Percentiles rank a stretch among this genome's conserved stretches.
phyloP scores from a whole-genome alignment of 176 grass and related monocot genomes.

The Alloteropsis semialata region DNA sequence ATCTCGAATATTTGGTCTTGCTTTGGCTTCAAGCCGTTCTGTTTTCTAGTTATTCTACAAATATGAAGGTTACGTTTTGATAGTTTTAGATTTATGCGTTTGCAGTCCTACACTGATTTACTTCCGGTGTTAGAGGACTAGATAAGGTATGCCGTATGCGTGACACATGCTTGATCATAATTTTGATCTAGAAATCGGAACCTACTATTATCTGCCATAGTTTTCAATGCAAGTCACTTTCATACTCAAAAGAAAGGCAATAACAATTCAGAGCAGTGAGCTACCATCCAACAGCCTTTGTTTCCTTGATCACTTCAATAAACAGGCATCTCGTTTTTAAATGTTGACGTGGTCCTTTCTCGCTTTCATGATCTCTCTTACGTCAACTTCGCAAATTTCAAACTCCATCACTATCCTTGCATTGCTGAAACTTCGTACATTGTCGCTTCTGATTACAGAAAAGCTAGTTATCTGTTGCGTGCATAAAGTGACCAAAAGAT shows the following conservation, averaged over 20 bases:
- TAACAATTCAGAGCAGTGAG: neutral
- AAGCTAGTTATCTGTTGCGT: neutral
- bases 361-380: conserved; percentile 5
- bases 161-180: neutral
- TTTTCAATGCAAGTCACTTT: conserved; percentile 13
- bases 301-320: neutral
- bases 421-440: neutral
- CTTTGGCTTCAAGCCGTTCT: neutral
- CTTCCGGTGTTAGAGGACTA: neutral
- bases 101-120: neutral
- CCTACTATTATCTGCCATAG: neutral
- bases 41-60: neutral
- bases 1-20: neutral
- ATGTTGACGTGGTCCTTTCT: neutral
- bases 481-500: neutral
- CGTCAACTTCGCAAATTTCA: conserved; percentile 18
- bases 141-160: neutral
- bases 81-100: neutral
- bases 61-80: neutral
- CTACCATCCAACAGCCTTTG: conserved; percentile 18
- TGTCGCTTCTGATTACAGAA: neutral
- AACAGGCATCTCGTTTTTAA: neutral
- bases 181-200: neutral
- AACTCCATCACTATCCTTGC: neutral
- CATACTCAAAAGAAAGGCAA: conserved; percentile 21